phyloP scores from a whole-genome alignment of 1,284 basidiomycete genomes.

The Lentinus polychrous region DNA sequence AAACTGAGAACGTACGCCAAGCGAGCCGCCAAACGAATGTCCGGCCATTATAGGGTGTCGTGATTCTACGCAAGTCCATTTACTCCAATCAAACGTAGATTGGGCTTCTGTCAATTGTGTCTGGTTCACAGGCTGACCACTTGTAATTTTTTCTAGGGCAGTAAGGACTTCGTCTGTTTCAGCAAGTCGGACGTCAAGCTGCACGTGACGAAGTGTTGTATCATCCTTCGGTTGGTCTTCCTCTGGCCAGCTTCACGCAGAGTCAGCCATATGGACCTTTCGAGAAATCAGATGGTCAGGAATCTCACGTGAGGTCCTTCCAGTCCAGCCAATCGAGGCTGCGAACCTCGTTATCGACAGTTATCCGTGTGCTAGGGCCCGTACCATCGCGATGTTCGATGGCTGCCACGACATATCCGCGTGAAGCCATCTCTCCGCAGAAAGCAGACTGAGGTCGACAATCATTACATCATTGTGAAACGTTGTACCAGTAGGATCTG shows the following conservation, averaged over 20 bases:
- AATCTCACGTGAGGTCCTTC: constrained; percentile 24
- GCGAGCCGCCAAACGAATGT: constrained; percentile 29
- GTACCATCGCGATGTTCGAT: constrained; percentile 45
- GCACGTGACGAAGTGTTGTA: constrained; percentile 31
- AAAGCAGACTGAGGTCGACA: constrained; percentile 20
- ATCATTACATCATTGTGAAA: not conserved
- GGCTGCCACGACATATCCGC: constrained; percentile 37
- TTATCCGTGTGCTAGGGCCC: constrained; percentile 31
- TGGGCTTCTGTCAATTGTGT: constrained; percentile 8
- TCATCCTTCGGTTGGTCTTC: constrained; percentile 31
- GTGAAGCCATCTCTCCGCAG: constrained; percentile 34
- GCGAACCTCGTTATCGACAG: constrained; percentile 22
- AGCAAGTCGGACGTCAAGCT: constrained; percentile 34
- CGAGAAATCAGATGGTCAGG: not conserved
- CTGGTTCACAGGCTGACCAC: constrained; percentile 8
- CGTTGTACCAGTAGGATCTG: not conserved
- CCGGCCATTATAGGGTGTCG: constrained; percentile 25
- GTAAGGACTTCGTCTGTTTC: constrained; percentile 32
- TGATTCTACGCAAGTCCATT: constrained; percentile 16
- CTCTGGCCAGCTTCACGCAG: constrained; percentile 23
- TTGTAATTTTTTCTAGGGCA: constrained; percentile 21
- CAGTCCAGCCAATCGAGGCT: constrained; percentile 30
- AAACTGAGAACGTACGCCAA: constrained; percentile 21
- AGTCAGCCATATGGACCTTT: not conserved
- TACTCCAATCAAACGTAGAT: constrained; percentile 14